Evolutionary conservation across 768 basidiomycete species (phyloP).

Genomic region (Lepiota venenata): DNA sequence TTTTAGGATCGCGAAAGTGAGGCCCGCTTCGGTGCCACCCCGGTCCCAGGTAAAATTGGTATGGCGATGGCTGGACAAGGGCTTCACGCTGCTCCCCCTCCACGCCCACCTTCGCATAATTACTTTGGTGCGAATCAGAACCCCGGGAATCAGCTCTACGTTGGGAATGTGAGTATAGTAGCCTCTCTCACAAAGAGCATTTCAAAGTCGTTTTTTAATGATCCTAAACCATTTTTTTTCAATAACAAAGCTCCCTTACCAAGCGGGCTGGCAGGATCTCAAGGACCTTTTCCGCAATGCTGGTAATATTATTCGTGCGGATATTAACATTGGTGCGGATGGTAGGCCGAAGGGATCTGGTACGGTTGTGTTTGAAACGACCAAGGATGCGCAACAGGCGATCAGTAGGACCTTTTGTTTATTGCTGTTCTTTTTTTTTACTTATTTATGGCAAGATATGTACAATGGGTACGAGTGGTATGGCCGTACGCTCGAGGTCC

Average conservation of each 20-base stretch:
- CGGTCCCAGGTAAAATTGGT: constrained; percentile 94
- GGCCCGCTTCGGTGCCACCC: constrained; percentile 92
- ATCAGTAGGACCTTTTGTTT: constrained; percentile 53
- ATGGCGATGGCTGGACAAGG: constrained; percentile 96
- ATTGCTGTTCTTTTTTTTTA: background rate
- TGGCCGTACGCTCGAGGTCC: constrained; percentile 91
- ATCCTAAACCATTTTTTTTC: background rate
- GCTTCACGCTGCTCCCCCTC: constrained; percentile 73
- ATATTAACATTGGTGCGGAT: constrained; percentile 91
- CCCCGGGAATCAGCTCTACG: constrained; percentile 91
- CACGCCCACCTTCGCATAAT: constrained; percentile 80
- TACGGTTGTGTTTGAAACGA: constrained; percentile 92
- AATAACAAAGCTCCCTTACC: constrained; percentile 87
- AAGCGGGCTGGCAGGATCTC: constrained; percentile 98
- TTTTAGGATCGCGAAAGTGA: constrained; percentile 92
- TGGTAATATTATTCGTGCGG: constrained; percentile 92
- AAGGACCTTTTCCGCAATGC: constrained; percentile 97
- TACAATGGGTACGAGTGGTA: constrained; percentile 99
- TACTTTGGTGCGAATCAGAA: constrained; percentile 56
- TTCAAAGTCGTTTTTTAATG: background rate
- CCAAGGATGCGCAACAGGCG: constrained; percentile 88
- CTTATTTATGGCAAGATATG: constrained; percentile 57
- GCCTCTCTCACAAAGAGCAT: no score
- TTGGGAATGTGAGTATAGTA: constrained; percentile 90
- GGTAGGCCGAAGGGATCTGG: constrained; percentile 95